These are phyloP conservation scores for Cornus suecica DNA, from an alignment of 148 eudicot genomes.

Conservation along the genomic window DNA sequence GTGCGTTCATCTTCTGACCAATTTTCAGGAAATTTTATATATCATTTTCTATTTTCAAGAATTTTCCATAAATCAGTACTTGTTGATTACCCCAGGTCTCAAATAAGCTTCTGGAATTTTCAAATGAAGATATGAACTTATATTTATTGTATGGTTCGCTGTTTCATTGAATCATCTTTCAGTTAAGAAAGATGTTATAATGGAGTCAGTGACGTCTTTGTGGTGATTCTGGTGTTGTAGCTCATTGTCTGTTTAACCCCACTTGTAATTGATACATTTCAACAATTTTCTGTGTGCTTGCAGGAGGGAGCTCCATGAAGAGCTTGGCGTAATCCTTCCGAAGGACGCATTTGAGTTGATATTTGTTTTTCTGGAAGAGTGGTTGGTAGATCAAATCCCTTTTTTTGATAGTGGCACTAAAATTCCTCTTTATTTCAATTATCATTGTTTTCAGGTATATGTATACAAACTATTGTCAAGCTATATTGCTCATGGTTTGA, in stretches of 20 bases:
- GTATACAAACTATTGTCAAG: background rate
- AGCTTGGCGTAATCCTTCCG: constrained; percentile 84
- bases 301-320: constrained; percentile 98
- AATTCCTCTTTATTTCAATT: background rate
- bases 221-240: constrained; percentile 1
- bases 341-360: constrained; percentile 89
- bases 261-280: background rate
- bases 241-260: background rate
- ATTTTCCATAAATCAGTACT: background rate
- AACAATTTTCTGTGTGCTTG: constrained; percentile 18
- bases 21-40: no score
- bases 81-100: background rate
- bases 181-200: background rate
- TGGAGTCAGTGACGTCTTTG: background rate
- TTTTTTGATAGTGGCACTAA: background rate
- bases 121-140: background rate
- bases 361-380: constrained; percentile 63
- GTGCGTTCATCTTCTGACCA: no score
- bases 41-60: no score
- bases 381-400: constrained; percentile 40
- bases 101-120: background rate
- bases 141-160: background rate
- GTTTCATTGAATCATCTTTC: background rate
- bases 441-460: background rate
- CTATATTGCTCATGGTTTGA: background rate